Base-by-base conservation (phyloP, 2,329 filamentous ascomycete genomes). In the Aspergillaceae sp. region DNA sequence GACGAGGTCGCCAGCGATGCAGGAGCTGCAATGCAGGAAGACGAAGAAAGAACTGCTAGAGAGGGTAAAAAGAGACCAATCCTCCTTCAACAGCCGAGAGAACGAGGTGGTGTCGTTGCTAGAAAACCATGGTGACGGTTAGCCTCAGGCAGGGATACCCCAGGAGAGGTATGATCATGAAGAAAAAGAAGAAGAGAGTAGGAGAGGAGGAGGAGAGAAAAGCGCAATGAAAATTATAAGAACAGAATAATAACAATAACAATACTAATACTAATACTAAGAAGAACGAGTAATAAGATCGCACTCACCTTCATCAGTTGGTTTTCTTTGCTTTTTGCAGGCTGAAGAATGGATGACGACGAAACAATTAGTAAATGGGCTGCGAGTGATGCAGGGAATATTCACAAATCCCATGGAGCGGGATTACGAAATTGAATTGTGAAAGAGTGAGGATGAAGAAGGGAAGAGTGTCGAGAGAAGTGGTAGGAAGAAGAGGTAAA, bases 281-380 rank as follows among this genome's bases (percentile, higher is more conserved):
- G 34, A 36, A 19, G 5, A 36, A 11, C 34, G 8, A 19, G 26
- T 36, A 19, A 36, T 19, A 36, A 19, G n/a, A 36, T 11, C 26
- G 29, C 29, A 43, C 58, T 46, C 48, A 58, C 59, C 55, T 56
- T 61, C 56, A 59, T 60, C 55, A 56, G 55, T 55, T 32, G 30
- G 1, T 37, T 37, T 37, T 8, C 35, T 37, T 37, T 37, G 10
- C 35, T 37, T 37, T 37, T 37, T 37, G 6, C 5, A 1, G 30
- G 8, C 30, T 5, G 30, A 8, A 32, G 30, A 32, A 9, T 32
- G 30, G 19, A 19, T 19, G 19, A 19, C 30, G 8, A 32, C 8
- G 8, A 32, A 9, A 32, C 30, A 32, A 2, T 80, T 72, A 67
- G 78, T 77, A 1, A 73, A 79, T 43, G 77, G 81, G 10, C 57